Evolutionary conservation across 805 yeast genomes (phyloP).

Genomic region (Lipomyces sp.): DNA sequence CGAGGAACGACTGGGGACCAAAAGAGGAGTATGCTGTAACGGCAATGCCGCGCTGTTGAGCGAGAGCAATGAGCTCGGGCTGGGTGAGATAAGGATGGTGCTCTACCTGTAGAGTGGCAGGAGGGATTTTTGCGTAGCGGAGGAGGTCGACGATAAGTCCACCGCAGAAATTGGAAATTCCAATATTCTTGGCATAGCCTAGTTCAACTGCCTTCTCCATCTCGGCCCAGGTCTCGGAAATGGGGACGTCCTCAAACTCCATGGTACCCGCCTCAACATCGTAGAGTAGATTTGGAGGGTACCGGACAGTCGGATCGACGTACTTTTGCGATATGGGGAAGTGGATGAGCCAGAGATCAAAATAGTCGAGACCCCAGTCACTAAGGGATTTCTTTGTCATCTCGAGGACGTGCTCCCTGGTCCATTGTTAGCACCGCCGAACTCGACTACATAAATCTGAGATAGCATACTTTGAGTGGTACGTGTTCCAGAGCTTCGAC

Average conservation of each 20-base stretch:
- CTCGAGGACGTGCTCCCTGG: constrained; percentile 61
- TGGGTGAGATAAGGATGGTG: constrained; percentile 90
- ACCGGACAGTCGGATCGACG: constrained; percentile 66
- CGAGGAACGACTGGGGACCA: constrained; percentile 80
- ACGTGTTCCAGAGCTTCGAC: constrained; percentile 85
- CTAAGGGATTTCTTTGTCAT: constrained; percentile 66
- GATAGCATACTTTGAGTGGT: constrained; percentile 64
- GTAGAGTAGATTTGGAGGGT: too few species aligned
- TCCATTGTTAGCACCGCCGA: too few species aligned
- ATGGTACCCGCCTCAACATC: constrained; percentile 47
- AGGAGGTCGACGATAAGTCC: constrained; percentile 60
- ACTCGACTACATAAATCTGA: too few species aligned
- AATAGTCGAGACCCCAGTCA: constrained; percentile 74
- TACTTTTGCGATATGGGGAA: constrained; percentile 85
- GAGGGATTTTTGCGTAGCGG: constrained; percentile 47
- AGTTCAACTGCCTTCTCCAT: constrained; percentile 64
- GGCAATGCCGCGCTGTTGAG: constrained; percentile 60
- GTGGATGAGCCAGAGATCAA: constrained; percentile 83
- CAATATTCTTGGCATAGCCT: constrained; percentile 65
- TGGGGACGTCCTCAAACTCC: constrained; percentile 46
- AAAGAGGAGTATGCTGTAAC: constrained; percentile 81
- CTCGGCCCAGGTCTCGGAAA: constrained; percentile 61
- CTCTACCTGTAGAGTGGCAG: constrained; percentile 80
- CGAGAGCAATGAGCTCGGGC: constrained; percentile 62
- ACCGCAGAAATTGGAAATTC: constrained; percentile 73